Base-by-base conservation (phyloP, 306 rosid species). In the Mimosa pudica region DNA sequence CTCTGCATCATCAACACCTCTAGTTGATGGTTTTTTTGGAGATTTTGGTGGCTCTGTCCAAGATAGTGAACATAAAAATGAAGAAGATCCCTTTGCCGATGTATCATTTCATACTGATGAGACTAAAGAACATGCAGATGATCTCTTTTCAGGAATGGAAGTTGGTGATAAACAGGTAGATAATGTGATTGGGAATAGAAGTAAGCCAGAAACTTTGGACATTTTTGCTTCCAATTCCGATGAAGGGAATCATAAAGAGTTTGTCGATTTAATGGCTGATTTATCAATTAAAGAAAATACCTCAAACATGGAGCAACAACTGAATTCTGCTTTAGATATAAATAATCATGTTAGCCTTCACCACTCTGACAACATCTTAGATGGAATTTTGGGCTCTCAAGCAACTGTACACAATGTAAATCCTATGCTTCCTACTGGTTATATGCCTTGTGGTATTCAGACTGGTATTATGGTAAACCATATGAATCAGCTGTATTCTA, bases 21-120 rank as follows among this genome's bases (percentile, higher is more conserved):
- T 91, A 30, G 89, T 91, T 75, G 99, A 96, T 74, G 97, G 91
- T 87, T 78, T 95, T 82, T 90, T 96, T 85, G 98, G 97, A 58
- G 97, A 85, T 82, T 84, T 81, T 86, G 58, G 84, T 36, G 80
- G 74, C 76, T 80, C 88, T 71, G 81, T 71, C 51, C 75, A 57
- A 58, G 77, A 84, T 82, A 76, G 82, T 62, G 93, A 89, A 73
- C 83, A 41, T 16, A 90, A 87, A 79, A 89, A 75, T 70, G 94
- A 89, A 14, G 98, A 91, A 20, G 99, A 95, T 74, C 99, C 98
- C 67, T 96, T 96, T 60, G 92, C 94, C 8, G 99, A 90, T 88
- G 98, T 96, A 32, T 88, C 90, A 10, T 93, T 96, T 79, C 98
- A 90, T 78, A 62, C 90, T 65, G 77, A 73, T 54, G 97, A 88